Base-by-base conservation (phyloP, 176 grass and related monocot genomes). In the Zoysia pacifica region DNA sequence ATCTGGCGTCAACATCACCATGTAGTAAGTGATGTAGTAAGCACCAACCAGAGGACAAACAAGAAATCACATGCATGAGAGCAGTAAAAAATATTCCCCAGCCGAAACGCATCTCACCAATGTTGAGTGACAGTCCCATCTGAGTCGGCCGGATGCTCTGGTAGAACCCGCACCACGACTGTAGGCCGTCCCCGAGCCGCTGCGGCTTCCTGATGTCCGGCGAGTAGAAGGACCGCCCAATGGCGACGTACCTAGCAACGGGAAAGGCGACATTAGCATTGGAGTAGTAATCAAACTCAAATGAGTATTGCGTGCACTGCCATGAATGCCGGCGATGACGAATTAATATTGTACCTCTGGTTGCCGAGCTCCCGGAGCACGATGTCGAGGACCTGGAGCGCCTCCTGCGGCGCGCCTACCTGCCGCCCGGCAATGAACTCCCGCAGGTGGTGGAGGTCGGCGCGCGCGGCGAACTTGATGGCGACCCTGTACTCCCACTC, bases 401-500 rank as follows among this genome's bases (percentile, higher is more conserved):
- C 89, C 66, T 99, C 97, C 80, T 91, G 88, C 41, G 93, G 93
- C 68, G 97, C 90, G 84, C 89, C 93, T 51, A 81, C 76, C 83
- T 99, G 97, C 53, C 74, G 83, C 14, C 97, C 97, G 65, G 90
- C 90, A 48, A 99, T 89, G 81, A 99, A 99, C 69, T 96, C 76
- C 20, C 82, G 88, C 53, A 99, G 89, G 77, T 96, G 97, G 77
- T 99, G 93, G 77, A 99, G 90, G 77, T 99, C 85, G 4, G 97
- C 97, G 68, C 65, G 97, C 70, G 97, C 97, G 8, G 85, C 97
- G 86, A 99, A 99, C 83, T 93, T 99, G 91, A 99, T 93, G 39
- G 73, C 84, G 15, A 99, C 93, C 82, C 65, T 71, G 83, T 86
- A 99, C 77, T 99, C 97, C 81, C 90, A 93, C 72, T 93, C 90